Base-by-base conservation (phyloP, 2,329 filamentous ascomycete genomes). In the Penicillium sp. region DNA sequence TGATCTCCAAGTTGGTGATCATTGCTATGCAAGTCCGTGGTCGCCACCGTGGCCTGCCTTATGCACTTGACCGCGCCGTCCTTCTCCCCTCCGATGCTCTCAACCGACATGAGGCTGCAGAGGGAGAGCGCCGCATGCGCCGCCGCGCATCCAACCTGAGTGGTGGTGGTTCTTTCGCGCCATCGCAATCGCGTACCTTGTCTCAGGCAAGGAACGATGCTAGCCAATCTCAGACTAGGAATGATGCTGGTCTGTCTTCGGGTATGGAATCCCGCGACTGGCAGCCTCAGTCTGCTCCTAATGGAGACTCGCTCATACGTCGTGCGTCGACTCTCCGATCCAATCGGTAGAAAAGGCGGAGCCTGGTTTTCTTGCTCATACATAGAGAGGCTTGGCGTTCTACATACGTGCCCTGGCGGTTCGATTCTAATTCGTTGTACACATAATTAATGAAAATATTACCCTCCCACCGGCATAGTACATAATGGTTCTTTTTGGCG, bases 21-120 rank as follows among this genome's bases (percentile, higher is more conserved):
- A 82, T 86, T 57, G 84, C 84, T 12, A 87, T 87, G 84, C 82
- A 85, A 73, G 75, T 87, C 54, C 83, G 85, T 59, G 85, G 85
- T 31, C 78, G 85, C 6, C 85, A 87, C 64, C 82, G 85, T 75
- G 85, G 85, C 32, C 72, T 87, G 0, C 85, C 85, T 0, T 86
- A 87, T 63, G 72, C 91, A 68, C 72, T 88, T 8, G 87, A 90
- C 62, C 82, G 86, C 46, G 87, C 87, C 31, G 87, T 90, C 51
- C 71, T 90, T 1, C 77, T 90, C 1, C 87, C 87, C 0, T 84
- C 80, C 10, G 86, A 89, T 58, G 79, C 80, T n/a, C 69, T 87
- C 3, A 80, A 87, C 51, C 75, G 82, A 59, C 83, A 82, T 54
- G 86, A 88, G 62, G 77, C 78, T 6, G 75, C 75, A 27, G 80